Evolutionary conservation across 331 rosid species (phyloP).

Genomic region (Telfairia occidentalis): DNA sequence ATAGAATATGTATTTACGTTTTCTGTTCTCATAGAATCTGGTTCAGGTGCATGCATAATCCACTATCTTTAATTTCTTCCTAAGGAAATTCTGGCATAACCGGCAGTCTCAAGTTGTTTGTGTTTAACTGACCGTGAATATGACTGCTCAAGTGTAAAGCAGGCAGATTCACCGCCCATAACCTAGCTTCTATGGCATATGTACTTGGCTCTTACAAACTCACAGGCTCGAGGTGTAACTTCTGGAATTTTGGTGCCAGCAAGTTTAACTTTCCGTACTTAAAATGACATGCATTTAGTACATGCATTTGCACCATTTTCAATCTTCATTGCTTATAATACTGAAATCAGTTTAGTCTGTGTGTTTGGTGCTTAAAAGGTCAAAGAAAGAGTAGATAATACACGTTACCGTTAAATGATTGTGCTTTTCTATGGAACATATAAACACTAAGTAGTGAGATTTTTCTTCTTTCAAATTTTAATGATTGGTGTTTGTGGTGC

Average conservation of each 20-base stretch:
- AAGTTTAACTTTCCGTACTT: not conserved
- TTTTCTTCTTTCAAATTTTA: not conserved
- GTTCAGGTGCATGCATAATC: not conserved
- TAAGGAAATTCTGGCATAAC: not conserved
- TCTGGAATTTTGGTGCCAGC: not conserved
- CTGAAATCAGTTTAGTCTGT: not conserved
- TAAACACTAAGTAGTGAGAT: not conserved
- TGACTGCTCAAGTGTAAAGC: not conserved
- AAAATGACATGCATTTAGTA: no score
- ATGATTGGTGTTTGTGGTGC: not conserved
- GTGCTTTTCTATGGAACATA: not conserved
- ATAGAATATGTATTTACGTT: not conserved
- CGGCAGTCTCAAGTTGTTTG: not conserved
- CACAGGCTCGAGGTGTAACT: not conserved
- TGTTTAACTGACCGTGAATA: not conserved
- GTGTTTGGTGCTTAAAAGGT: not conserved
- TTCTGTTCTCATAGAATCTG: not conserved
- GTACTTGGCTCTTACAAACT: not conserved
- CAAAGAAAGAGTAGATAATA: not conserved
- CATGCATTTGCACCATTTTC: not conserved
- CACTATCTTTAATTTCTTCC: not conserved
- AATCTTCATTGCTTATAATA: not conserved
- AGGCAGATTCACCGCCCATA: not conserved
- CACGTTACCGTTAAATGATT: not conserved
- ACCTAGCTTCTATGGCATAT: not conserved